These are phyloP conservation scores for Cubamyces sp. DNA, from an alignment of 768 basidiomycete genomes.

Conservation along the genomic window DNA sequence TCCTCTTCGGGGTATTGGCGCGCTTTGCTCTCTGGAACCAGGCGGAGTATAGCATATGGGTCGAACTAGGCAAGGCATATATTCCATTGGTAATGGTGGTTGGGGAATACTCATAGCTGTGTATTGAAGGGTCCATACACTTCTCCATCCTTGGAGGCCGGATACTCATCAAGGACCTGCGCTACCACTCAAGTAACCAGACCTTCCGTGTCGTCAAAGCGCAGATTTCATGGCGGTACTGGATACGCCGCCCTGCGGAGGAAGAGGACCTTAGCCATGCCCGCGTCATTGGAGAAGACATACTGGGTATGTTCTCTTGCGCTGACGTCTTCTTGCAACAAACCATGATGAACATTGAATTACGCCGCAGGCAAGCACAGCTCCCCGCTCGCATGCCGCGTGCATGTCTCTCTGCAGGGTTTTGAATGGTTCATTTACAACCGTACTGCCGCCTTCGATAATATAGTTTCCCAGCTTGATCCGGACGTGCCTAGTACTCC, in stretches of 20 bases:
- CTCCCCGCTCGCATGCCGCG: slow-evolving; percentile 67
- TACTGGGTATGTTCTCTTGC: slow-evolving; percentile 43
- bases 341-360: neutral
- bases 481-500: slow-evolving; percentile 32
- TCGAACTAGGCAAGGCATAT: slow-evolving; percentile 68
- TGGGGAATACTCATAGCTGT: neutral
- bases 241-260: slow-evolving; percentile 81
- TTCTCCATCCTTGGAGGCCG: slow-evolving; percentile 87
- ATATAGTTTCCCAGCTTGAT: slow-evolving; percentile 79
- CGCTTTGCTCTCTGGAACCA: slow-evolving; percentile 81
- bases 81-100: neutral
- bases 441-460: slow-evolving; percentile 85
- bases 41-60: slow-evolving; percentile 76
- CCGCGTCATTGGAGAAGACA: slow-evolving; percentile 52
- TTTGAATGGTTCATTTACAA: slow-evolving; percentile 95
- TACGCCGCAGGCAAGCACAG: slow-evolving; percentile 25
- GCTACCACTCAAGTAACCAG: slow-evolving; percentile 92
- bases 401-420: slow-evolving; percentile 80
- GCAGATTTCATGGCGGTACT: slow-evolving; percentile 92
- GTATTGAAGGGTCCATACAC: slow-evolving; percentile 77
- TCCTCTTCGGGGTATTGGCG: slow-evolving; percentile 63
- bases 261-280: slow-evolving; percentile 65
- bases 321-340: neutral
- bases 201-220: slow-evolving; percentile 83
- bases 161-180: slow-evolving; percentile 84